These are phyloP conservation scores for Rozella allomycis DNA, from an alignment of 371 early-diverging fungal genomes.

Conservation along the genomic window DNA sequence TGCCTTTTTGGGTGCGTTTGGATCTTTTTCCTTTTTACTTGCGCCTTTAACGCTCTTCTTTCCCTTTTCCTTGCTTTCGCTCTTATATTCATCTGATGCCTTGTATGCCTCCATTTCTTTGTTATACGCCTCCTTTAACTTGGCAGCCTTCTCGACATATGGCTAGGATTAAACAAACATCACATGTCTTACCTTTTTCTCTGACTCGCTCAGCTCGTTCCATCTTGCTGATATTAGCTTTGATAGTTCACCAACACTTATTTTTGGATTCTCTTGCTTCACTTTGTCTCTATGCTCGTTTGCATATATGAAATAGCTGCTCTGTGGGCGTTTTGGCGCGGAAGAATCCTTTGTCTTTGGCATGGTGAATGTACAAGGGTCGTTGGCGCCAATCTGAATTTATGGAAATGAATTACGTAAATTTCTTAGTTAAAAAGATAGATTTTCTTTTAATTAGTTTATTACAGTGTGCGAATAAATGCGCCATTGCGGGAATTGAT, in stretches of 20 bases:
- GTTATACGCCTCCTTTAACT: conserved; percentile 51
- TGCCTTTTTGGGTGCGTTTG: conserved; percentile 55
- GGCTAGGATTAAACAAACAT: too few relatives aligned
- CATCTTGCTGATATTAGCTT: conserved; percentile 57
- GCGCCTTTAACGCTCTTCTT: too few relatives aligned
- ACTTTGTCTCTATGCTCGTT: conserved; percentile 42
- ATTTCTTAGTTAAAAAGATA: too few relatives aligned
- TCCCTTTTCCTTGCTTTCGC: too few relatives aligned
- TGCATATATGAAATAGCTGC: conserved; percentile 61
- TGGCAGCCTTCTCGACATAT: conserved; percentile 9
- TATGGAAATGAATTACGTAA: too few relatives aligned
- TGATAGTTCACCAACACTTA: conserved; percentile 50
- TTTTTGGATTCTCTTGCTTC: conserved; percentile 48
- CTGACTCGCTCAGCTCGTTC: conserved; percentile 37
- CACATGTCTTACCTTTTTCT: conserved; percentile 15
- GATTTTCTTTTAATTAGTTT: too few relatives aligned
- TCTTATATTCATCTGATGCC: conserved; percentile 1
- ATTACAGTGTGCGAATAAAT: too few relatives aligned
- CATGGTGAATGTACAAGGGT: too few relatives aligned
- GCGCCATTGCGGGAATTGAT: too few relatives aligned
- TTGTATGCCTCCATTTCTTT: conserved; percentile 33
- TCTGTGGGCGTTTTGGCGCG: conserved; percentile 59
- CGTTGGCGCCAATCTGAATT: too few relatives aligned
- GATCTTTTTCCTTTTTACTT: too few relatives aligned
- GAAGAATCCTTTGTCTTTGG: conserved; percentile 41